Evolutionary conservation across 164 flowering plant genomes (phyloP), one percentile per base, ranked within the genome.

Genomic region (Tetrastigma voinierianum): DNA sequence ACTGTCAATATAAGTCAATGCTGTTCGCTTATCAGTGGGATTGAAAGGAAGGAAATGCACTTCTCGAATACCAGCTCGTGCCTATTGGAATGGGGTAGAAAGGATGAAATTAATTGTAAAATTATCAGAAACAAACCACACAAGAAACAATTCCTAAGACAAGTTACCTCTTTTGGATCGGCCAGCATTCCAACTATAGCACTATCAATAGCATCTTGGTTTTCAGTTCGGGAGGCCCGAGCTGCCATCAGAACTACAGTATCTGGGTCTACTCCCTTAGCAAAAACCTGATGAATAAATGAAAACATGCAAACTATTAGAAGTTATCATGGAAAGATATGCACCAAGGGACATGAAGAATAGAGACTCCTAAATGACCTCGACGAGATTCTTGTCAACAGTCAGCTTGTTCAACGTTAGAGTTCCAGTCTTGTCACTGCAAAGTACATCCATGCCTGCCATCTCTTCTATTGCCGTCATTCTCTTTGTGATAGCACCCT

Each of bases 381-480:
- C 97, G 73, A 92, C 74, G 44, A 92, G 88, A 72, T 82, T 88
- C 79, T 83, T 87, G 78, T 92, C 97, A 43, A 92, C 93, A 9
- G 89, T 78, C 16, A 92, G 97, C 73, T 88, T 88, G 79, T 92
- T 92, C 46, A 92, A 61, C 1, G 96, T 92, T 25, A 90, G 68
- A 51, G 97, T 92, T 62, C 97, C 96, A 17, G 97, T 90, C 71
- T 92, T 92, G 71, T 92, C 97, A 77, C 97, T 92, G 84, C 97
- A 92, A 56, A 92, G 96, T 52, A 92, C 97, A 59, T 92, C 96
- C 97, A 92, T 90, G 59, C 97, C 97, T 0, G 97, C 96, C 97
- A 92, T 92, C 73, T 92, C 97, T 76, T 92, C 97, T n/a, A 92
- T 92, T 19, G 96, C 96, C 4, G 97, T 91, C 97, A 91, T 91